Percentiles rank a stretch among this genome's conserved stretches.
These are phyloP conservation scores for Lentinus brumalis DNA, from an alignment of 768 basidiomycete species.

Conservation along the genomic window DNA sequence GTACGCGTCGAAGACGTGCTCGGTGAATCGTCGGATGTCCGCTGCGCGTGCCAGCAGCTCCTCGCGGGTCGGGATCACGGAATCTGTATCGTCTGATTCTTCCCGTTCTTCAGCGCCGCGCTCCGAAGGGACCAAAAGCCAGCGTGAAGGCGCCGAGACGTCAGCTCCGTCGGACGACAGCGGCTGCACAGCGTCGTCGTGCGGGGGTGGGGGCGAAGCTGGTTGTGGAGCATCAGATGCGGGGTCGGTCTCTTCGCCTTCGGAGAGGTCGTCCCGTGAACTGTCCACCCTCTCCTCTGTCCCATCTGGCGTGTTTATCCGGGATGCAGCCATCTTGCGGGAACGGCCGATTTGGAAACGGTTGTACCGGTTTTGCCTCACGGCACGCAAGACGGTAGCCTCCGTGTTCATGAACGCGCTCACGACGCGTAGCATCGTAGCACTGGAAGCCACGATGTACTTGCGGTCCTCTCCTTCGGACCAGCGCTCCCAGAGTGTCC, in stretches of 20 bases:
- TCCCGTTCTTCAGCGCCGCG: constrained; percentile 6
- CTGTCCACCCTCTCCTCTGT: neutral
- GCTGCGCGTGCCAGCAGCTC: constrained; percentile 28
- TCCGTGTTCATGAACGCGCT: constrained; percentile 41
- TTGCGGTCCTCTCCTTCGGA: constrained; percentile 42
- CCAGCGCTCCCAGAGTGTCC: constrained; percentile 61
- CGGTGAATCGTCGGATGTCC: constrained; percentile 40
- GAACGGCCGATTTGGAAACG: neutral
- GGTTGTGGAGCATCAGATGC: constrained; percentile 18
- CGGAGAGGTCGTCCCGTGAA: neutral
- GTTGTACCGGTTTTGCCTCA: neutral
- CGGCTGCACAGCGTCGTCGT: neutral
- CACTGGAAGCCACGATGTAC: constrained; percentile 44
- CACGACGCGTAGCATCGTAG: constrained; percentile 53
- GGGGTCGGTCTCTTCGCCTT: constrained; percentile 11
- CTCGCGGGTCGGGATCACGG: constrained; percentile 10
- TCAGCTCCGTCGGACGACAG: constrained; percentile 1
- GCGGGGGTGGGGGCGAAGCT: constrained; percentile 14
- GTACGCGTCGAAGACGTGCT: constrained; percentile 49
- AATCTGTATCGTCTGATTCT: neutral
- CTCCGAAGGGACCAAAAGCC: too few species aligned
- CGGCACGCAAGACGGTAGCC: constrained; percentile 11
- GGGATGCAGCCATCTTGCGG: constrained; percentile 1
- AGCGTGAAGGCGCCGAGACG: neutral
- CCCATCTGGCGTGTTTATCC: constrained; percentile 6